phyloP scores from a whole-genome alignment of 805 yeast genomes.

The Nakazawaea sp. region DNA sequence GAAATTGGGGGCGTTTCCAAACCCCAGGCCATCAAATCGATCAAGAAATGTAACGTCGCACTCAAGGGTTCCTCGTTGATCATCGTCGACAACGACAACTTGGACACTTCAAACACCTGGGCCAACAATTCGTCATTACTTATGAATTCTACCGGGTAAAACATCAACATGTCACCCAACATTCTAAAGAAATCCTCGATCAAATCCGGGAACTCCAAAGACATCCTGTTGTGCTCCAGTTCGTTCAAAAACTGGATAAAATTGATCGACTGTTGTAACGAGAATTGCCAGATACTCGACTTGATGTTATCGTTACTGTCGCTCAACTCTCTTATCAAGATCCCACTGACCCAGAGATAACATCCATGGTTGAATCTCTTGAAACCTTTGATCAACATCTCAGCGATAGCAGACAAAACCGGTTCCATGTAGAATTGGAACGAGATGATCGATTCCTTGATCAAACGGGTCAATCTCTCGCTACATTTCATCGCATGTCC shows the following conservation, averaged over 20 bases:
- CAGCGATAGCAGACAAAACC: constrained; percentile 58
- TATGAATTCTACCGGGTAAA: constrained; percentile 52
- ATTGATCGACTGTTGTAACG: constrained; percentile 55
- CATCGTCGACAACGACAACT: constrained; percentile 41
- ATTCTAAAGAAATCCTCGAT: constrained; percentile 84
- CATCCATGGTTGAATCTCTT: constrained; percentile 67
- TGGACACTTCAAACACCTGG: constrained; percentile 51
- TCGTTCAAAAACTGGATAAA: constrained; percentile 39
- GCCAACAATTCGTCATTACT: constrained; percentile 38
- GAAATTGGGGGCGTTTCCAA: constrained; percentile 75
- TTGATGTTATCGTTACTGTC: constrained; percentile 47
- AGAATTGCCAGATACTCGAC: constrained; percentile 66
- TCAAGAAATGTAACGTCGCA: constrained; percentile 66
- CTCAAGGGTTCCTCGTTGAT: constrained; percentile 68
- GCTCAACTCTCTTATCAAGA: constrained; percentile 67
- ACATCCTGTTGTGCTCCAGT: constrained; percentile 11
- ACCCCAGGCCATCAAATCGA: constrained; percentile 85
- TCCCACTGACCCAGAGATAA: constrained; percentile 86
- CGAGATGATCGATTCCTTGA: constrained; percentile 59
- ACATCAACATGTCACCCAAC: constrained; percentile 72
- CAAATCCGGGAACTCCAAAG: constrained; percentile 50
- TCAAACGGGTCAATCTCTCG: constrained; percentile 66
- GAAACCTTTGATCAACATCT: constrained; percentile 64
- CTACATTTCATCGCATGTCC: constrained; percentile 60
- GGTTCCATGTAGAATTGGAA: constrained; percentile 51